Conservation (phyloP, 345 rosid genomes). For the Heritiera littoralis region DNA sequence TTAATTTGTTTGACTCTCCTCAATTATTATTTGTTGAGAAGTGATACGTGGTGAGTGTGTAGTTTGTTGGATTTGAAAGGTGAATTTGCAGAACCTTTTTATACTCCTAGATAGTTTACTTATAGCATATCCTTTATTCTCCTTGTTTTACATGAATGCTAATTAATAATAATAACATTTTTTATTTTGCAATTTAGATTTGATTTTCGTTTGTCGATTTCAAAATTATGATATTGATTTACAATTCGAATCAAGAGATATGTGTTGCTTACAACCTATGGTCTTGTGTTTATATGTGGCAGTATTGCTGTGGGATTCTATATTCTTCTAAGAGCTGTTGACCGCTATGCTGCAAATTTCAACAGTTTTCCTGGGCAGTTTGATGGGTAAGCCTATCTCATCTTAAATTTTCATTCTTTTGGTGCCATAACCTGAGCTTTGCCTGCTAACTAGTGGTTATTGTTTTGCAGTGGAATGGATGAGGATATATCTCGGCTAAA, state of each 20-base stretch:
- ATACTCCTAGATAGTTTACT: no score
- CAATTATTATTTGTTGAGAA: no score
- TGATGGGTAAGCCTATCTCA: constrained; percentile 65
- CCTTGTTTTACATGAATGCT: no score
- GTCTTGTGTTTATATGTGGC: constrained; percentile 24
- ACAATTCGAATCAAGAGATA: background rate
- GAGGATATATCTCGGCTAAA: constrained; percentile 87
- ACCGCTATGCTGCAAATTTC: constrained; percentile 81
- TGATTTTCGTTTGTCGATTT: background rate
- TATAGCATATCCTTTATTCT: no score
- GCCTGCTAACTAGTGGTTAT: background rate
- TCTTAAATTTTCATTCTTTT: background rate
- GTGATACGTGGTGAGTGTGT: no score
- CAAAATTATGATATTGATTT: background rate
- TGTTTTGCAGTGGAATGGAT: constrained; percentile 63
- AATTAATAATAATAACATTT: no score
- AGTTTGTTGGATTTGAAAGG: no score
- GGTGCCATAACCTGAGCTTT: background rate
- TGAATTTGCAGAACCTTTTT: no score
- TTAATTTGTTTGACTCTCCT: no score
- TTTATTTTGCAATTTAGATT: no score
- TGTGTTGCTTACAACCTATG: constrained; percentile 16
- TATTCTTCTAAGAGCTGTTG: constrained; percentile 87
- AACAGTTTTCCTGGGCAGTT: constrained; percentile 93
- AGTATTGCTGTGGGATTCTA: constrained; percentile 83